Evolutionary conservation across 129 eudicot genomes (phyloP), one percentile per base, ranked within the genome.

Genomic region (Lonicera japonica): DNA sequence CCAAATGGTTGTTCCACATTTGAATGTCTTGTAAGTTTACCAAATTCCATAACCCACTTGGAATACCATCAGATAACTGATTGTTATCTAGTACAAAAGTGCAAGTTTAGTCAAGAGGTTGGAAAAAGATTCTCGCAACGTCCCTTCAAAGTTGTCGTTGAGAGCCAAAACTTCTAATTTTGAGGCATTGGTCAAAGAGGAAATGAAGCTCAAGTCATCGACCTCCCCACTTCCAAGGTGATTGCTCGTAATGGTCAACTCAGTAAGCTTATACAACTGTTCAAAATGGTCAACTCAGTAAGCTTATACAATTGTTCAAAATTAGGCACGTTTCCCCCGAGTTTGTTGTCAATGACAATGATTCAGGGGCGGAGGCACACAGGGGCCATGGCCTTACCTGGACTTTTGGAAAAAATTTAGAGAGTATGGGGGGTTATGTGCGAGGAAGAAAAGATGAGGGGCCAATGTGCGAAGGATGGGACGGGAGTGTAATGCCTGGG

Each of bases 181-280:
- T 2, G 68, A 47, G 9, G 68, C 68, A 47, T 48, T 64, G 16
- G 25, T 64, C 21, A 64, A 48, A 12, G 58, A 22, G 14, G 57
- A 48, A 16, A 64, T 48, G 43, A 64, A 64, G 6, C 45, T 29
- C 58, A 45, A 64, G 17, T 64, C 68, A 16, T 51, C n/a, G 14
- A n/a, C 21, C 5, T 48, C 36, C n/a, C 68, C 58, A 0, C 15
- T 64, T 24, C 68, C 68, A 23, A 64, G 56, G n/a, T 17, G 68
- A 25, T 64, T 64, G 9, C 2, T 13, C 5, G 46, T n/a, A 15
- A 64, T 22, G 58, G 16, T 29, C 1, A 64, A 64, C 16, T 4
- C 11, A 8, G 14, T 9, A 25, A 64, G 68, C n/a, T n/a, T n/a
- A n/a, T n/a, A n/a, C n/a, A n/a, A 25, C 50, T 64, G 9, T 1